Conservation (phyloP, 2,329 filamentous ascomycete genomes). For the Didymella keratinophila region DNA sequence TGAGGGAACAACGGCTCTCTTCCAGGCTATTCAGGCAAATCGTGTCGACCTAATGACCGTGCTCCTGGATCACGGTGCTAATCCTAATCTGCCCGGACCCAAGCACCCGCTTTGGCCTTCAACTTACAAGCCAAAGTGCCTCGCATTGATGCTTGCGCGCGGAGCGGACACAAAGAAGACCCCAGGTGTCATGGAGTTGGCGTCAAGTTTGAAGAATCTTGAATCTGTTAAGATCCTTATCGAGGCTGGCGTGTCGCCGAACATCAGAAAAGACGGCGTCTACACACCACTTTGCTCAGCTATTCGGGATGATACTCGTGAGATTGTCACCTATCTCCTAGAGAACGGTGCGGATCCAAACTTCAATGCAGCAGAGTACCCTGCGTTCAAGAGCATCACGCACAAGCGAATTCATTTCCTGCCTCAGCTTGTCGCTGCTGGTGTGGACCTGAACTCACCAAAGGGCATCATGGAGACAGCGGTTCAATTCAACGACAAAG, state of each 20-base stretch:
- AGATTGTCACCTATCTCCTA: slow-evolving; percentile 69
- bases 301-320: slow-evolving; percentile 70
- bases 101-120: slow-evolving; percentile 75
- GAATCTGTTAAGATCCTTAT: slow-evolving; percentile 67
- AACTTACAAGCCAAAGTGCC: slow-evolving; percentile 64
- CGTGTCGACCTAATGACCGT: slow-evolving; percentile 64
- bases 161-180: slow-evolving; percentile 68
- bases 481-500: slow-evolving; percentile 67
- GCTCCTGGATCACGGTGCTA: slow-evolving; percentile 66
- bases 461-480: slow-evolving; percentile 73
- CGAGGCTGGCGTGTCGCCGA: slow-evolving; percentile 66
- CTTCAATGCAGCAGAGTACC: slow-evolving; percentile 68
- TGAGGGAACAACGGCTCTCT: slow-evolving; percentile 69
- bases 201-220: slow-evolving; percentile 68
- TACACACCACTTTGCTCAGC: slow-evolving; percentile 74
- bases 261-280: slow-evolving; percentile 69
- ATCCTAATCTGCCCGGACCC: slow-evolving; percentile 72
- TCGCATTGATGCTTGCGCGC: slow-evolving; percentile 65
- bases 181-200: slow-evolving; percentile 70
- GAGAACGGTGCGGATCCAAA: slow-evolving; percentile 62
- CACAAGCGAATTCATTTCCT: slow-evolving; percentile 70
- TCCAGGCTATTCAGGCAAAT: slow-evolving; percentile 65
- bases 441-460: slow-evolving; percentile 65
- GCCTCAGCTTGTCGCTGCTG: slow-evolving; percentile 64
- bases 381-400: slow-evolving; percentile 72